A percentile compares a stretch with the other conserved stretches of the same genome.
phyloP scores from a whole-genome alignment of 2,329 filamentous ascomycete species.

The Alternaria gaisen region DNA sequence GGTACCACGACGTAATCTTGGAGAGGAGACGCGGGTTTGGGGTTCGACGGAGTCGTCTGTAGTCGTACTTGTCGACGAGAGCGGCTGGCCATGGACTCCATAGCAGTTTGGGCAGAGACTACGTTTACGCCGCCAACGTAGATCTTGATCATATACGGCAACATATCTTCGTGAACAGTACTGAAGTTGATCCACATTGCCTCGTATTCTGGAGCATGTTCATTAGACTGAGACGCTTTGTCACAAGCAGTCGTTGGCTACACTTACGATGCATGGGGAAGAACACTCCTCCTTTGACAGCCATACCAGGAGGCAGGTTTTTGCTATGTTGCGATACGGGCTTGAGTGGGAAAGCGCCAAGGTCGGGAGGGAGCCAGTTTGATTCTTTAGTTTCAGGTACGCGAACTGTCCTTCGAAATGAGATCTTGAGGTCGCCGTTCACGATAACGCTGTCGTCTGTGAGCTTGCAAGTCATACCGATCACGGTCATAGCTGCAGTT shows the following conservation, averaged over 20 bases:
- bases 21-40: neutral
- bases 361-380: constrained; percentile 20
- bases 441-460: constrained; percentile 1
- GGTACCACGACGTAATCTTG: constrained; percentile 58
- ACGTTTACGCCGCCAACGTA: constrained; percentile 55
- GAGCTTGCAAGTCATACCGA: constrained; percentile 1
- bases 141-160: constrained; percentile 51
- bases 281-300: constrained; percentile 56
- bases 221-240: neutral
- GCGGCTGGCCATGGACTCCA: neutral
- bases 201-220: constrained; percentile 45
- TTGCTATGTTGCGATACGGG: constrained; percentile 30
- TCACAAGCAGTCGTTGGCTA: no score
- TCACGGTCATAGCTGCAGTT: neutral
- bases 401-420: constrained; percentile 26
- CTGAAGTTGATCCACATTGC: constrained; percentile 56
- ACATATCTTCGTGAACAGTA: neutral
- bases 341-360: constrained; percentile 25
- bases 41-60: neutral
- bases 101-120: constrained; percentile 49
- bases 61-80: constrained; percentile 9
- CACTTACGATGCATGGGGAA: constrained; percentile 61
- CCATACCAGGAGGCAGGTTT: constrained; percentile 48
- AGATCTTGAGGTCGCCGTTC: constrained; percentile 25
- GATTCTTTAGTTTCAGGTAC: constrained; percentile 44